A percentile compares a stretch with the other conserved stretches of the same genome.
Conservation (phyloP, 108 stramenopile genomes). For the Seminavis robusta region DNA sequence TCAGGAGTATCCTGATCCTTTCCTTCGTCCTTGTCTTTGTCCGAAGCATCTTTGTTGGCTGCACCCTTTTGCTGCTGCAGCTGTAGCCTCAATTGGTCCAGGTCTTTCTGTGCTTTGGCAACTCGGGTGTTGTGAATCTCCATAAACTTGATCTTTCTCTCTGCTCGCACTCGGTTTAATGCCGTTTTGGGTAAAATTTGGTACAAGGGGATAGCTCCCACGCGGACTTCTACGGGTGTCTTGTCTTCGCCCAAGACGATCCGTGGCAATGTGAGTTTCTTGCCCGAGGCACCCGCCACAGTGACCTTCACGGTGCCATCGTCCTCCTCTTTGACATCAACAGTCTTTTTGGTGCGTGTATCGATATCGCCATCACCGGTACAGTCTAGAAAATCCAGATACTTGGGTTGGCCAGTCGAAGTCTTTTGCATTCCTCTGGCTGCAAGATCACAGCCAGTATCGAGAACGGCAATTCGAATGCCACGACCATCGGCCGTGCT, state of each 20-base stretch:
- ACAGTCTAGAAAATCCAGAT: conserved; percentile 86
- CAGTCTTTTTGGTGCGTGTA: conserved; percentile 26
- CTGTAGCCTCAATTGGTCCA: too few species aligned
- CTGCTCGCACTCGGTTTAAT: conserved; percentile 1
- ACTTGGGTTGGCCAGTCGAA: conserved; percentile 36
- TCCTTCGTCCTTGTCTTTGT: not conserved
- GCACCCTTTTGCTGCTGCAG: not conserved
- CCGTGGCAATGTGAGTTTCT: conserved; percentile 48
- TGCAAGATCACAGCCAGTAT: conserved; percentile 90
- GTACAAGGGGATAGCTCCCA: conserved; percentile 10
- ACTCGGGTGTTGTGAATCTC: conserved; percentile 8
- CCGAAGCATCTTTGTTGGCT: not conserved
- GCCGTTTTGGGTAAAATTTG: conserved; percentile 11
- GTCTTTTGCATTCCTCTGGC: conserved; percentile 57
- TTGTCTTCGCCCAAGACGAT: conserved; percentile 27
- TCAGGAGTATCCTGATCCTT: not conserved
- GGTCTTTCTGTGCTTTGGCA: too few species aligned
- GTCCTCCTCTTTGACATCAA: not conserved
- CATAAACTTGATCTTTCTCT: conserved; percentile 17
- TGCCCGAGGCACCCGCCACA: conserved; percentile 17
- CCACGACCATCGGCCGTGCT: conserved; percentile 75
- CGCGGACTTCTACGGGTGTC: conserved; percentile 5
- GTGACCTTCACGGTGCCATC: not conserved
- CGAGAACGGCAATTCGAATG: conserved; percentile 79
- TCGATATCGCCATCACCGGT: conserved; percentile 90